Percentiles rank a stretch among this genome's conserved stretches.
These are phyloP conservation scores for Panaeolus papilionaceus DNA, from an alignment of 768 basidiomycete genomes.

Conservation along the genomic window DNA sequence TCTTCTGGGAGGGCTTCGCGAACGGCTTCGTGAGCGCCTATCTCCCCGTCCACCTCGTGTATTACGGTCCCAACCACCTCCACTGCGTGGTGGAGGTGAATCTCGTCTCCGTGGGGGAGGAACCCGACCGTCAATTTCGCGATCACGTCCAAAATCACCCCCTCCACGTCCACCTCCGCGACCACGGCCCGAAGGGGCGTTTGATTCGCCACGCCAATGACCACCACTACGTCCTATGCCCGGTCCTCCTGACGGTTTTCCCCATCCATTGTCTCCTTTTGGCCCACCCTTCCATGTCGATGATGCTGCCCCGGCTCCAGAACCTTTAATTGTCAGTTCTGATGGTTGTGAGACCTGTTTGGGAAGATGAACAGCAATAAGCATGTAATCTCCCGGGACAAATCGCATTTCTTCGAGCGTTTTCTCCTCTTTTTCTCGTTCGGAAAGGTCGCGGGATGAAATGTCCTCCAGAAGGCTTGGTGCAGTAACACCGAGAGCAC, in stretches of 20 bases:
- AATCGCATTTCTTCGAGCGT: slow-evolving; percentile 83
- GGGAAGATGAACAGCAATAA: slow-evolving; percentile 76
- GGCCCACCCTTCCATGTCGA: slow-evolving; percentile 42
- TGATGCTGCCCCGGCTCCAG: slow-evolving; percentile 35
- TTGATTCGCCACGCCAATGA: slow-evolving; percentile 79
- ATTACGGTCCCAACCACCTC: slow-evolving; percentile 42
- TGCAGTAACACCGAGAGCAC: slow-evolving; percentile 60
- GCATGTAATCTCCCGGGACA: slow-evolving; percentile 81
- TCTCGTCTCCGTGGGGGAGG: slow-evolving; percentile 54
- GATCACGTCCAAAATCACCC: slow-evolving; percentile 37
- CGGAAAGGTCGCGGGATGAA: slow-evolving; percentile 43
- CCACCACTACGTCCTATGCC: slow-evolving; percentile 61
- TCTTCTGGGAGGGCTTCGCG: slow-evolving; percentile 48
- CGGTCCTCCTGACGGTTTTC: slow-evolving; percentile 41
- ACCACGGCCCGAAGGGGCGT: slow-evolving; percentile 49
- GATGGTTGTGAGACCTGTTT: slow-evolving; percentile 61
- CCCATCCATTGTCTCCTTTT: slow-evolving; percentile 58
- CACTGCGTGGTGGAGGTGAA: slow-evolving; percentile 56
- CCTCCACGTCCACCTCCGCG: slow-evolving; percentile 43
- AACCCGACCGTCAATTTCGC: slow-evolving; percentile 44
- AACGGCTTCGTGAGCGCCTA: slow-evolving; percentile 47
- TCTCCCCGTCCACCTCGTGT: slow-evolving; percentile 45
- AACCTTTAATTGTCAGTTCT: slow-evolving; percentile 61
- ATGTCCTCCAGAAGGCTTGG: slow-evolving; percentile 64
- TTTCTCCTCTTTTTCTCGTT: slow-evolving; percentile 65